Percentiles rank a stretch among this genome's conserved stretches.
These are phyloP conservation scores for Podospora appendiculata DNA, from an alignment of 495 filamentous ascomycete species.

Conservation along the genomic window DNA sequence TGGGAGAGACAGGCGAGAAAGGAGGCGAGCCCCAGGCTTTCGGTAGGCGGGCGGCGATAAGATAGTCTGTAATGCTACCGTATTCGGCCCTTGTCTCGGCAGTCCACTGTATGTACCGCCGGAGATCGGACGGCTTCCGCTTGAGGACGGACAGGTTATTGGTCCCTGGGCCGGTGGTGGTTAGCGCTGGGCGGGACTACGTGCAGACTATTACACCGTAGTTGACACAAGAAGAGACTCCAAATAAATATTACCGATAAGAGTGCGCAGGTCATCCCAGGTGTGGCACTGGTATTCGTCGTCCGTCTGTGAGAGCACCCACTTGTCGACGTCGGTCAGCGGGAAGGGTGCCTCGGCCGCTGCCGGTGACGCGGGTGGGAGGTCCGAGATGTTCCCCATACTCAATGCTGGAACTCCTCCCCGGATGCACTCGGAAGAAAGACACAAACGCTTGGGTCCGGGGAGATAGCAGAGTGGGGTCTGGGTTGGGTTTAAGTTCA, in stretches of 20 bases:
- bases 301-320: slow-evolving; percentile 59
- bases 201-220: neutral
- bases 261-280: slow-evolving; percentile 59
- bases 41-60: slow-evolving; percentile 62
- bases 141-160: slow-evolving; percentile 73
- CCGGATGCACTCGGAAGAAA: too few relatives aligned
- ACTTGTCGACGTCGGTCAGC: slow-evolving; percentile 57
- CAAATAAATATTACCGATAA: slow-evolving; percentile 47
- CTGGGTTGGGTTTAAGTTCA: too few relatives aligned
- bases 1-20: slow-evolving; percentile 42
- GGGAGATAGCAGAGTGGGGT: too few relatives aligned
- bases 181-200: slow-evolving; percentile 1
- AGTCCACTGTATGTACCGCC: slow-evolving; percentile 77
- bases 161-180: slow-evolving; percentile 30
- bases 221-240: slow-evolving; percentile 3
- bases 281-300: slow-evolving; percentile 60
- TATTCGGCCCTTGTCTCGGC: slow-evolving; percentile 60
- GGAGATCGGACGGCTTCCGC: slow-evolving; percentile 74
- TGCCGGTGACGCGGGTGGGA: neutral
- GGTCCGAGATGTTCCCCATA: slow-evolving; percentile 14
- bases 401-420: too few relatives aligned
- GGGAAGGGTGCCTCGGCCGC: slow-evolving; percentile 45
- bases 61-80: slow-evolving; percentile 68
- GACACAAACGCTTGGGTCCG: too few relatives aligned
- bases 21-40: slow-evolving; percentile 52